Base-by-base conservation (phyloP, 768 basidiomycete genomes). In the Clavaria fumosa region DNA sequence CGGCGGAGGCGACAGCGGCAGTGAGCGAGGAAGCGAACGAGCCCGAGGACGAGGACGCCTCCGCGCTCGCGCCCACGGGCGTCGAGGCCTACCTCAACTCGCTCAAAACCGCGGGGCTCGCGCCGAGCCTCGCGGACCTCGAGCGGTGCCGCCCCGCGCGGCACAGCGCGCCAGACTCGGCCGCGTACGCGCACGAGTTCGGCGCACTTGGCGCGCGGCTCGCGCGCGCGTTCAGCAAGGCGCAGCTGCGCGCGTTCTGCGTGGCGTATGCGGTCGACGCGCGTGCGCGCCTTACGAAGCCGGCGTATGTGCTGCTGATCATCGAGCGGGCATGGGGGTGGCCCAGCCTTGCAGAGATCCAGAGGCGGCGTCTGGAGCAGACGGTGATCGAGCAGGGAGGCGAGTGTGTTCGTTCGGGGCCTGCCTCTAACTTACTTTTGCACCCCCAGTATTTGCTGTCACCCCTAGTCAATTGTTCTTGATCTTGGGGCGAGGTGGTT, bases 281-380 rank as follows among this genome's bases (percentile, higher is more conserved):
- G 55, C 28, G 49, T 43, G 4, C 55, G 48, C 9, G 26, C 9
- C 31, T 50, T 53, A 61, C 51, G 31, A 72, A 69, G 47, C 47
- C 52, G 40, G 48, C 59, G 24, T 58, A 54, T 45, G 69, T 66
- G 27, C 59, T 60, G 31, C 57, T 61, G 34, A 72, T 83, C 43
- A 64, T 84, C 19, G 73, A 80, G 51, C 56, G 66, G 41, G 57
- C 62, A 39, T 86, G 82, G 82, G 60, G 59, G 19, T 83, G 78
- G 78, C 72, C 75, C 4, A 69, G 75, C 19, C 50, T 79, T 38
- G 54, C 60, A 31, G 62, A 66, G 21, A 59, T 78, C 4, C 61
- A 67, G 47, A 66, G 64, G 47, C 55, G 63, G 37, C 61, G 58
- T 49, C 64, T 3, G 50, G 56, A 14, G 52, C 57, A 27, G 55